phyloP scores from a whole-genome alignment of 1,284 basidiomycete genomes.

The Irpex rosettiformis region DNA sequence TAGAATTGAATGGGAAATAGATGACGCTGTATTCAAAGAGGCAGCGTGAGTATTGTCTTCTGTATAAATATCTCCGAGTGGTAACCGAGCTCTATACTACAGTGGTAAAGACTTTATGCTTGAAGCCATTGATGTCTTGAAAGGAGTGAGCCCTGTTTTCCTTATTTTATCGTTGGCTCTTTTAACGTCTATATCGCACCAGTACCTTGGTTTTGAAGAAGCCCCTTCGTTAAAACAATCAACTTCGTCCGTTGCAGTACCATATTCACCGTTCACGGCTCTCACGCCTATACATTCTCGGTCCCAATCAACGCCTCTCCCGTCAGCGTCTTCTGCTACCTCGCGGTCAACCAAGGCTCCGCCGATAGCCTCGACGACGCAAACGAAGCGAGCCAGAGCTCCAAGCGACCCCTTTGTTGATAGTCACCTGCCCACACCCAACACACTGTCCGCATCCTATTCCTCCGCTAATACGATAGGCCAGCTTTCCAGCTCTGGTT shows the following conservation, averaged over 20 bases:
- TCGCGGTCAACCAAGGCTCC: slow-evolving; percentile 31
- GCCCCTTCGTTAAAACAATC: slow-evolving; percentile 39
- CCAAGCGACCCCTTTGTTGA: slow-evolving; percentile 79
- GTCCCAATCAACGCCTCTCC: slow-evolving; percentile 52
- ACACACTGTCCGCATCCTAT: slow-evolving; percentile 50
- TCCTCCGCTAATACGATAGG: slow-evolving; percentile 44
- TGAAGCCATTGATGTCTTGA: slow-evolving; percentile 75
- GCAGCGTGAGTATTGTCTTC: slow-evolving; percentile 58
- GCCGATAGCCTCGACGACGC: slow-evolving; percentile 37
- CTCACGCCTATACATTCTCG: slow-evolving; percentile 45
- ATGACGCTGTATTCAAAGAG: slow-evolving; percentile 82
- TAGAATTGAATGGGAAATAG: slow-evolving; percentile 74
- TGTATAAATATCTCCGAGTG: slow-evolving; percentile 17
- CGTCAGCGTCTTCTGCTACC: slow-evolving; percentile 33
- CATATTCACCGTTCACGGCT: slow-evolving; percentile 31
- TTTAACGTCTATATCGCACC: slow-evolving; percentile 4
- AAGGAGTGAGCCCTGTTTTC: slow-evolving; percentile 57
- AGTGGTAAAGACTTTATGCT: slow-evolving; percentile 84
- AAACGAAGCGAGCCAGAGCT: slow-evolving; percentile 62
- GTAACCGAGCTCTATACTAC: slow-evolving; percentile 17
- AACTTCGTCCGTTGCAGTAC: slow-evolving; percentile 30
- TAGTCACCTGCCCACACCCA: slow-evolving; percentile 37
- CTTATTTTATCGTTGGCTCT: slow-evolving; percentile 4
- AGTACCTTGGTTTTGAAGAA: slow-evolving; percentile 62
- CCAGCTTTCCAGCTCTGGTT: slow-evolving; percentile 26